Percentiles rank a stretch among this genome's conserved stretches.
These are phyloP conservation scores for Rosa rugosa DNA, from an alignment of 306 rosid genomes.

Conservation along the genomic window DNA sequence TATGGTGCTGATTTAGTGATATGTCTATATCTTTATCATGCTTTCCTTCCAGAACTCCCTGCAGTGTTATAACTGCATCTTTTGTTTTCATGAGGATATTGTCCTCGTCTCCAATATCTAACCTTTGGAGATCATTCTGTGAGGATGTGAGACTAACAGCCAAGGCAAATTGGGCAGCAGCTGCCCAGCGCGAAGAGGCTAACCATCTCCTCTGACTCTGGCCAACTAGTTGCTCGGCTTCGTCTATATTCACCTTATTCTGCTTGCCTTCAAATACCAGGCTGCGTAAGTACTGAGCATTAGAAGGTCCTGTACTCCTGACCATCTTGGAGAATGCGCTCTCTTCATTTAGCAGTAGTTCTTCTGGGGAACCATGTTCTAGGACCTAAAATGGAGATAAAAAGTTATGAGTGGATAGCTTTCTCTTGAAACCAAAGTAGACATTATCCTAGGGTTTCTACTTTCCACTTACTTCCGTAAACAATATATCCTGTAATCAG, in stretches of 20 bases:
- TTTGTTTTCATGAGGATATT: conserved; percentile 51
- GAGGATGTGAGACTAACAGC: conserved; percentile 66
- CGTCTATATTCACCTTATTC: conserved; percentile 25
- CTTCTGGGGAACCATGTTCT: conserved; percentile 62
- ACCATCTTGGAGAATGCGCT: conserved; percentile 78
- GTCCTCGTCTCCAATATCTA: conserved; percentile 29
- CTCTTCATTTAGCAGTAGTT: conserved; percentile 55
- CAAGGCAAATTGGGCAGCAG: conserved; percentile 74
- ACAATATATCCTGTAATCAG: background rate
- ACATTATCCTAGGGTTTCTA: background rate
- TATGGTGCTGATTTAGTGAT: conserved; percentile 37
- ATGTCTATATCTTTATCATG: conserved; percentile 64
- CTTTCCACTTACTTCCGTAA: background rate
- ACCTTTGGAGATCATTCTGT: conserved; percentile 46
- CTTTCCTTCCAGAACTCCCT: conserved; percentile 75
- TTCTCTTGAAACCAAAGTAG: background rate
- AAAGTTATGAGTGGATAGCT: background rate
- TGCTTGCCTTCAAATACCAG: conserved; percentile 42
- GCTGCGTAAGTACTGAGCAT: conserved; percentile 67
- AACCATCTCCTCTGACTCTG: conserved; percentile 35
- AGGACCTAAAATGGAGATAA: conserved; percentile 44
- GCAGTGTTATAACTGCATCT: conserved; percentile 66
- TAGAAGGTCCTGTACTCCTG: conserved; percentile 78
- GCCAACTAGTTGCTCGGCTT: conserved; percentile 22
- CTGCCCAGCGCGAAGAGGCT: conserved; percentile 47